A percentile compares a stretch with the other conserved stretches of the same genome.
These are phyloP conservation scores for Aspergillus sp. DNA, from an alignment of 2,329 filamentous ascomycete species.

Conservation along the genomic window DNA sequence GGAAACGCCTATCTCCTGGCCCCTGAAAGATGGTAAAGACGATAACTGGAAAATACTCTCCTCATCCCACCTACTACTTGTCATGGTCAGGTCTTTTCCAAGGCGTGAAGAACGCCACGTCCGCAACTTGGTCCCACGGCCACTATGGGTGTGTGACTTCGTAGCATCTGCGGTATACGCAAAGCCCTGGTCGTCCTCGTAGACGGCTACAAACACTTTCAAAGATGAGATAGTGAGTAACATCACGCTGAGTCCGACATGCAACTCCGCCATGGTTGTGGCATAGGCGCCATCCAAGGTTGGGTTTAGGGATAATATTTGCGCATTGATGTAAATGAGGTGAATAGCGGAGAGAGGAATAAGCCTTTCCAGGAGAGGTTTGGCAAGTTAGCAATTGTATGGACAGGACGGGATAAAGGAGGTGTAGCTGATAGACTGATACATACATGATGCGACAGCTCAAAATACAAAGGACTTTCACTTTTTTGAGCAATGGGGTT, in stretches of 20 bases:
- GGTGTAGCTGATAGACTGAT: too few relatives aligned
- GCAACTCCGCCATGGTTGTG: constrained; percentile 40
- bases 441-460: constrained; percentile 42
- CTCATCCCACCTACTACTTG: too few relatives aligned
- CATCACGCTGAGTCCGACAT: constrained; percentile 44
- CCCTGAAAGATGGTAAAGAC: too few relatives aligned
- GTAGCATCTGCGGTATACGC: constrained; percentile 16
- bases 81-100: too few relatives aligned
- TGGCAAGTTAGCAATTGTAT: too few relatives aligned
- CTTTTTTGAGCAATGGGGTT: constrained; percentile 38
- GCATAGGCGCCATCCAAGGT: constrained; percentile 38
- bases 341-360: constrained; percentile 40
- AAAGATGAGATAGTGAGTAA: constrained; percentile 45
- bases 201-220: constrained; percentile 44
- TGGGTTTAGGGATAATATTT: constrained; percentile 35
- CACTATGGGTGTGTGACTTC: too few relatives aligned
- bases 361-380: constrained; percentile 21
- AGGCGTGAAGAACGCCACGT: too few relatives aligned
- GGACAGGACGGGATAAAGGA: too few relatives aligned
- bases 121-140: too few relatives aligned
- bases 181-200: constrained; percentile 25
- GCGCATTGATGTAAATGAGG: constrained; percentile 35
- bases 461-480: constrained; percentile 42
- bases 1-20: too few relatives aligned
- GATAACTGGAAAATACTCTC: too few relatives aligned